These are phyloP conservation scores for Syzygium syzygioides DNA, from an alignment of 441 rosid genomes.

Conservation along the genomic window DNA sequence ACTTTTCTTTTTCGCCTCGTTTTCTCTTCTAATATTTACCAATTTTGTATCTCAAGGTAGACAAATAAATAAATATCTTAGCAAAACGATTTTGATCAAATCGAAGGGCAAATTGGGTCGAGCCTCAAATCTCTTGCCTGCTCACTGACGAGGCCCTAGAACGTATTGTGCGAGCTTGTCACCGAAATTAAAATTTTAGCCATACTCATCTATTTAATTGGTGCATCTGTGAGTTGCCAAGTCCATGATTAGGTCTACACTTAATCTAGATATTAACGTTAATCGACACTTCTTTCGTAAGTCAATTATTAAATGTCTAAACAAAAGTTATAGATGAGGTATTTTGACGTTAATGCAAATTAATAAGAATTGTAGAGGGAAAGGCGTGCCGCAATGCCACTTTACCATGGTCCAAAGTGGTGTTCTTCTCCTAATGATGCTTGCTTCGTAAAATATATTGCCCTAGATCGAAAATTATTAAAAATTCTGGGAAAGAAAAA, in stretches of 20 bases:
- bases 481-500: not conserved
- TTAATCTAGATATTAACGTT: no score
- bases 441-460: not conserved
- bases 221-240: not conserved
- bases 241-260: not conserved
- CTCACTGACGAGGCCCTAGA: not conserved
- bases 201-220: no score
- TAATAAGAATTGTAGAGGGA: not conserved
- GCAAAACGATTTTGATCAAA: not conserved
- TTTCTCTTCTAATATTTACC: not conserved
- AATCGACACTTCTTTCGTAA: no score
- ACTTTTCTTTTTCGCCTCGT: not conserved
- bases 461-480: not conserved
- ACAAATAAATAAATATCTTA: no score
- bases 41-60: not conserved
- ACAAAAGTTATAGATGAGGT: not conserved
- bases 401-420: not conserved
- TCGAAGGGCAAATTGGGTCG: not conserved
- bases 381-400: not conserved
- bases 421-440: not conserved
- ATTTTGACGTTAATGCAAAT: not conserved
- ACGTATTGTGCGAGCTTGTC: no score
- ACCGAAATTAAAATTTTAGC: no score
- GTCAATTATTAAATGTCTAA: no score
- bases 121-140: not conserved